Conservation (phyloP, 1,284 basidiomycete genomes). For the Tausonia pullulans region DNA sequence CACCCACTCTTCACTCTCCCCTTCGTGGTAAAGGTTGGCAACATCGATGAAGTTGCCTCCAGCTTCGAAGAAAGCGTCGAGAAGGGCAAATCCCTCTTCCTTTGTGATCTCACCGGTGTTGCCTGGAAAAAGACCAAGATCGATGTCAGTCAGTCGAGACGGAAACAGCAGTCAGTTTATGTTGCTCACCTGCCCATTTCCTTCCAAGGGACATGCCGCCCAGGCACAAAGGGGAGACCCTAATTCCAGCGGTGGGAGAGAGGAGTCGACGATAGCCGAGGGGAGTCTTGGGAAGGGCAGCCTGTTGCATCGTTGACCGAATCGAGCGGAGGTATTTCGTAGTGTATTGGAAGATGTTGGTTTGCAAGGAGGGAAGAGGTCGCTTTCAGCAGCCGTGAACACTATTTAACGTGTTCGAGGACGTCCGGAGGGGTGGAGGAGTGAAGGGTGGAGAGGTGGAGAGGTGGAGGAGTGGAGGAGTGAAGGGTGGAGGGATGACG, state of each 20-base stretch:
- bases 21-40: conserved; percentile 33
- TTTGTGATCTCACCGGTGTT: conserved; percentile 18
- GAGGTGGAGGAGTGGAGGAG: too few species aligned
- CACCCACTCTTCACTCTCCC: conserved; percentile 32
- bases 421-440: too few species aligned
- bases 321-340: too few species aligned
- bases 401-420: too few species aligned
- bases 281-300: too few species aligned
- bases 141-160: conserved; percentile 18
- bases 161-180: conserved; percentile 28
- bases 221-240: conserved; percentile 42
- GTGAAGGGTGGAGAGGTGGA: too few species aligned
- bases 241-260: conserved; percentile 37
- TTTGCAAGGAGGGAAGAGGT: too few species aligned
- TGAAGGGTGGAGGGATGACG: too few species aligned
- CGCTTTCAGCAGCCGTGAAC: too few species aligned
- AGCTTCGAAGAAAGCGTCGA: conserved; percentile 29
- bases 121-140: not conserved
- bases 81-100: conserved; percentile 19
- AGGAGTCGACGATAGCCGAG: conserved; percentile 37
- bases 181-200: conserved; percentile 33
- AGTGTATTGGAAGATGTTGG: too few species aligned
- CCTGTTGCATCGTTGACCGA: too few species aligned
- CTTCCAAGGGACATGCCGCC: conserved; percentile 36
- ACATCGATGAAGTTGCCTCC: conserved; percentile 35